These are phyloP conservation scores for Fraxinus sp. DNA, from an alignment of 305 asterid genomes.

Conservation along the genomic window DNA sequence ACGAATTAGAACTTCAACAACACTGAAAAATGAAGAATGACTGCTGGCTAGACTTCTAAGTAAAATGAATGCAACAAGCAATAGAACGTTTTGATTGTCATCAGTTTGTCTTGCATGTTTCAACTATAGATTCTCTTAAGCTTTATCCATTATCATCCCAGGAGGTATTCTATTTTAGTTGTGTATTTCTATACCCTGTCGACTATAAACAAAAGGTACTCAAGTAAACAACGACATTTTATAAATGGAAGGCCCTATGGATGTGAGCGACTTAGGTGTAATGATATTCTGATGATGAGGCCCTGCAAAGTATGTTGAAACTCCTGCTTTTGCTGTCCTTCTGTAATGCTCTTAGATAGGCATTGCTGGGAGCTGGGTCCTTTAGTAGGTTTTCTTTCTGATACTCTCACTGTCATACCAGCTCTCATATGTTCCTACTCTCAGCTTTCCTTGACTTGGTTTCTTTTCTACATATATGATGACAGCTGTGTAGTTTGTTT, in stretches of 20 bases:
- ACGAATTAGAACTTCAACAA: background rate
- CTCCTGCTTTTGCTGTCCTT: conserved; percentile 8
- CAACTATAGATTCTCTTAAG: background rate
- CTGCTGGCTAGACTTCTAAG: background rate
- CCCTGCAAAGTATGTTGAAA: background rate
- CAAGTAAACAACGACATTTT: background rate
- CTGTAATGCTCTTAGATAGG: background rate
- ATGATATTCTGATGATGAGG: background rate
- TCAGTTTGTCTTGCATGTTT: background rate
- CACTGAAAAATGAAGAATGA: background rate
- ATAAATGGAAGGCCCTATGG: background rate
- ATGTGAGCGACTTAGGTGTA: background rate
- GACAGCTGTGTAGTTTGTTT: conserved; percentile 32
- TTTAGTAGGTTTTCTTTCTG: conserved; percentile 8
- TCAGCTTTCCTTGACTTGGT: conserved; percentile 11
- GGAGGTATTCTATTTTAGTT: background rate
- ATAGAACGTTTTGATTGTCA: background rate
- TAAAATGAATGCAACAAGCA: background rate
- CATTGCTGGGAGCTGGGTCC: background rate
- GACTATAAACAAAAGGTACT: background rate
- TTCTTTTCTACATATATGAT: conserved; percentile 28
- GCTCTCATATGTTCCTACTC: conserved; percentile 10
- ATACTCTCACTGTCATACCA: conserved; percentile 15
- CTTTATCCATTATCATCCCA: background rate
- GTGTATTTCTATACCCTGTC: background rate